Evolutionary conservation across 441 rosid species (phyloP).

Genomic region (Corymbia calophylla): DNA sequence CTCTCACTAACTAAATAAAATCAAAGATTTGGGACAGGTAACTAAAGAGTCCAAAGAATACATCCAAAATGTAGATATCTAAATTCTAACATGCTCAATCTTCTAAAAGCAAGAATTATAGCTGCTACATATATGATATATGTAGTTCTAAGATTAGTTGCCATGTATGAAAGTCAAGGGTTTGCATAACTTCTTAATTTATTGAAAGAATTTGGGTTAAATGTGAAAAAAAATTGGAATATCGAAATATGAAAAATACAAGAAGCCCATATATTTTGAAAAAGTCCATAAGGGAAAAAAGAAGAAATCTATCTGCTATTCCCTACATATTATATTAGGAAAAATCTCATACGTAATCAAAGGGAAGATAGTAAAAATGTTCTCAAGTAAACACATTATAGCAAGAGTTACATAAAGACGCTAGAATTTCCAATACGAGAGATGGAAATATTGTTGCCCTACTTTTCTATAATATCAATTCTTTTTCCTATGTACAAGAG

Average conservation of each 20-base stretch:
- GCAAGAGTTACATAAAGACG: no score
- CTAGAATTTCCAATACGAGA: no score
- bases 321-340: not conserved
- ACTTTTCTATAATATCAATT: no score
- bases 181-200: not conserved
- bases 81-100: not conserved
- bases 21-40: not conserved
- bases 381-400: no score
- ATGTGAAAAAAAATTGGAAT: not conserved
- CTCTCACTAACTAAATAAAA: not conserved
- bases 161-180: not conserved
- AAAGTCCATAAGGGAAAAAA: not conserved
- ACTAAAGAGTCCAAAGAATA: not conserved
- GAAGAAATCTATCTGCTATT: not conserved
- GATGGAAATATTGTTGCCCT: no score
- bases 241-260: not conserved
- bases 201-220: not conserved
- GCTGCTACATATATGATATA: not conserved
- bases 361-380: not conserved
- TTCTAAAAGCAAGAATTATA: not conserved
- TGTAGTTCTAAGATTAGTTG: not conserved
- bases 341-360: not conserved
- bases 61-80: not conserved
- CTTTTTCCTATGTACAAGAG: no score
- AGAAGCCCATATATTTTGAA: not conserved